Evolutionary conservation across 768 basidiomycete genomes (phyloP).

Genomic region (Pulveroboletus sp.): DNA sequence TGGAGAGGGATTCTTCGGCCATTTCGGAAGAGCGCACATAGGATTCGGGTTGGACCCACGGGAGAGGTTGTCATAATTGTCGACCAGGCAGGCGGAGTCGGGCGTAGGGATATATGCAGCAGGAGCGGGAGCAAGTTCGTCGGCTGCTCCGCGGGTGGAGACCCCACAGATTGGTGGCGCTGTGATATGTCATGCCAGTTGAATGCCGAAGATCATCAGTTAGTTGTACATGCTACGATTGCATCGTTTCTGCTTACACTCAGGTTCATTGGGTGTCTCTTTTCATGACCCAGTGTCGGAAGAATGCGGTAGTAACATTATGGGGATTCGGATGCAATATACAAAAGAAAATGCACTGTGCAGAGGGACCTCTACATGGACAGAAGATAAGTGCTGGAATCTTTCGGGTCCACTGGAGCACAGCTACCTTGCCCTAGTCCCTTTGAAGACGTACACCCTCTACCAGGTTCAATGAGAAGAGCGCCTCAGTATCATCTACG

Average conservation of each 20-base stretch:
- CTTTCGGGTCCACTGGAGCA: conserved; percentile 7
- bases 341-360: neutral
- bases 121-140: conserved; percentile 36
- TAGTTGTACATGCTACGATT: conserved; percentile 15
- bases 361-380: neutral
- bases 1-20: conserved; percentile 67
- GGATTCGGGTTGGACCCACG: conserved; percentile 73
- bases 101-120: conserved; percentile 89
- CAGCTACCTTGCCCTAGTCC: conserved; percentile 29
- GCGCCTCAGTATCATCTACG: neutral
- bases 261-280: neutral
- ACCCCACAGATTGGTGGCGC: conserved; percentile 38
- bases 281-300: conserved; percentile 24
- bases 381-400: conserved; percentile 8
- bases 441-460: conserved; percentile 1
- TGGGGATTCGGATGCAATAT: neutral
- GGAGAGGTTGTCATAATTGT: conserved; percentile 72
- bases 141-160: conserved; percentile 33
- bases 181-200: conserved; percentile 33
- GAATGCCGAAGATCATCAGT: conserved; percentile 5
- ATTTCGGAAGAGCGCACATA: conserved; percentile 83
- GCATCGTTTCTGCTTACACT: conserved; percentile 2
- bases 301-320: conserved; percentile 9
- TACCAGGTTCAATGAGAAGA: neutral
- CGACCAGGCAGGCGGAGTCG: conserved; percentile 76